phyloP scores from a whole-genome alignment of 495 filamentous ascomycete genomes.

The Podospora didyma region DNA sequence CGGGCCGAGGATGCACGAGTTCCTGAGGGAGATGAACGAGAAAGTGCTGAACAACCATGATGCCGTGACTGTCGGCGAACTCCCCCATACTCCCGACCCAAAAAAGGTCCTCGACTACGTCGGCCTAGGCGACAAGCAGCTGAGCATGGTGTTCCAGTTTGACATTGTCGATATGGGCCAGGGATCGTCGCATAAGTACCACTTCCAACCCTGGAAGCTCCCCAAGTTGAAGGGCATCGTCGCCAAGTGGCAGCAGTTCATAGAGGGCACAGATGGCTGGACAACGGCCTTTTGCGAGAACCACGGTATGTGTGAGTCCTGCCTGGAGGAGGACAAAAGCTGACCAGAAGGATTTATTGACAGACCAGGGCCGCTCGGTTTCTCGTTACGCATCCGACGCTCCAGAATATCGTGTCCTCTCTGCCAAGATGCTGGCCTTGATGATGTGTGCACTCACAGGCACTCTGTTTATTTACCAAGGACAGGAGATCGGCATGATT shows the following conservation, averaged over 20 bases:
- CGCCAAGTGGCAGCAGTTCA: conserved; percentile 62
- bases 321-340: neutral
- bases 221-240: conserved; percentile 56
- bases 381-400: conserved; percentile 48
- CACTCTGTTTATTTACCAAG: conserved; percentile 71
- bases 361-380: conserved; percentile 58
- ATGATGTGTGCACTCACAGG: conserved; percentile 52
- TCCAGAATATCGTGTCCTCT: conserved; percentile 42
- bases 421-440: conserved; percentile 56
- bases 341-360: neutral
- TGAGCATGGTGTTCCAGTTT: conserved; percentile 78
- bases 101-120: conserved; percentile 59
- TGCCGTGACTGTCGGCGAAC: conserved; percentile 67
- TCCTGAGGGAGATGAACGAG: conserved; percentile 53
- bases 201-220: conserved; percentile 19
- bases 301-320: conserved; percentile 32
- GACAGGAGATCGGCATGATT: conserved; percentile 73
- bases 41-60: conserved; percentile 62
- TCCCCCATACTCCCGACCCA: conserved; percentile 58
- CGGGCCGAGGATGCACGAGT: conserved; percentile 65
- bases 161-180: conserved; percentile 46
- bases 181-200: conserved; percentile 21
- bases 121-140: conserved; percentile 52
- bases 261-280: conserved; percentile 66
- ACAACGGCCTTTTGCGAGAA: conserved; percentile 71